A percentile compares a stretch with the other conserved stretches of the same genome.
These are phyloP conservation scores for Tremellales sp. DNA, from an alignment of 1,284 basidiomycete genomes.

Conservation along the genomic window DNA sequence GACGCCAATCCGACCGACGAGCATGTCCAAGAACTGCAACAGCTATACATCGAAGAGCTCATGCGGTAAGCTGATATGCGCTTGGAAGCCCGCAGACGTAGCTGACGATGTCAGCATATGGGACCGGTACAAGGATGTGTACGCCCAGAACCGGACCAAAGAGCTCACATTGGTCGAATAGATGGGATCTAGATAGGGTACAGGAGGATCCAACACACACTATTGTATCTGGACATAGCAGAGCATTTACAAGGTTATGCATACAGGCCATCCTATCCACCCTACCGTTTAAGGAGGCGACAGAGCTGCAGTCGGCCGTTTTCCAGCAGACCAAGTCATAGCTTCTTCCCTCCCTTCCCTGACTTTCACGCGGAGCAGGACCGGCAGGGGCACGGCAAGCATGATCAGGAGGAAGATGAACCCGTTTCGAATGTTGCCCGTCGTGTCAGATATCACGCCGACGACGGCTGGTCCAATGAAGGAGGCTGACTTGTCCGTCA, in stretches of 20 bases:
- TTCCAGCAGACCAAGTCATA: constrained; percentile 23
- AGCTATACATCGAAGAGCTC: constrained; percentile 85
- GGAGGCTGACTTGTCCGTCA: constrained; percentile 74
- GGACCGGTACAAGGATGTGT: constrained; percentile 75
- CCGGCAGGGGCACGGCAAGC: constrained; percentile 72
- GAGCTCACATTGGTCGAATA: constrained; percentile 47
- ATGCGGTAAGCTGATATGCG: constrained; percentile 57
- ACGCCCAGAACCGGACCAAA: constrained; percentile 47
- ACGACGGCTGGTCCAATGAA: constrained; percentile 85
- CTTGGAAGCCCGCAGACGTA: background rate
- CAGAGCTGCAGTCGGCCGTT: no score
- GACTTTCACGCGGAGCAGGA: constrained; percentile 66
- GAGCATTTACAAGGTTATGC: no score
- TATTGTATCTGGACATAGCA: no score
- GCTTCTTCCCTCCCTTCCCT: constrained; percentile 64
- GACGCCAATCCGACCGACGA: constrained; percentile 75
- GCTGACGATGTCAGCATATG: constrained; percentile 64
- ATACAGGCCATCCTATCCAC: no score
- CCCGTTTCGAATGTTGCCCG: constrained; percentile 81
- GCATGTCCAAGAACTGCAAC: constrained; percentile 74
- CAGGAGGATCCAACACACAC: no score
- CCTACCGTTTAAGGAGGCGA: no score
- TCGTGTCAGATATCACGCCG: constrained; percentile 75
- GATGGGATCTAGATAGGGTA: no score
- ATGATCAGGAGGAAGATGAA: constrained; percentile 81